Evolutionary conservation across 768 basidiomycete species (phyloP), one percentile per base, ranked within the genome.

Genomic region (Suillus subaureus): DNA sequence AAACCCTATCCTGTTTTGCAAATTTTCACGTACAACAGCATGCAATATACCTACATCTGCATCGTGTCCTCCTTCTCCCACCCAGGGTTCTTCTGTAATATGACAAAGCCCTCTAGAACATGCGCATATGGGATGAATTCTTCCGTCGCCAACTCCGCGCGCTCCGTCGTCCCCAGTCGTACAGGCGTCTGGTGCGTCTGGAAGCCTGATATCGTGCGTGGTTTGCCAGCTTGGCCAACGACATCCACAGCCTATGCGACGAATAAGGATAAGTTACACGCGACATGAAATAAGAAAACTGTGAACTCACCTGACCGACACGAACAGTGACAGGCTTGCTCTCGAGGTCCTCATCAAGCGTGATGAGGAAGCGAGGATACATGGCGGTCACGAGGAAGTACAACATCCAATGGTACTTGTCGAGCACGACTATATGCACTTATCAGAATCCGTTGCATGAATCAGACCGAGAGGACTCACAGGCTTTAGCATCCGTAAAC

Each of bases 291-390:
- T 0, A 18, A 26, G 15, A 18, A 15, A 39, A 51, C 43, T n/a
- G 43, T 52, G 6, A 28, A 71, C 84, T 71, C 74, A 90, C 91
- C 80, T 92, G 92, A 21, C 97, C 97, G 26, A 99, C 97, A 43
- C 97, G 91, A 58, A 98, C 95, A 18, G 94, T 96, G 42, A 97
- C 93, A 2, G 95, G 91, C 63, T 89, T 81, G 74, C 84, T 89
- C 70, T 95, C 87, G 66, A 97, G 88, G 65, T 96, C 86, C 78
- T 99, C 97, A 78, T 97, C 89, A 23, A 99, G 88, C 0, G 96
- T 97, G 77, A 99, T 98, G 73, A 99, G 80, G 91, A 99, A 98
- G 64, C 96, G 89, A 42, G 97, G 97, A 80, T 94, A 97, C 97
- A 99, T 99, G 66, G 96, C 93, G 2, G 95, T 91, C 7, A 89